Evolutionary conservation across 2,329 filamentous ascomycete genomes (phyloP).

Genomic region (Tympanopsis confertula): DNA sequence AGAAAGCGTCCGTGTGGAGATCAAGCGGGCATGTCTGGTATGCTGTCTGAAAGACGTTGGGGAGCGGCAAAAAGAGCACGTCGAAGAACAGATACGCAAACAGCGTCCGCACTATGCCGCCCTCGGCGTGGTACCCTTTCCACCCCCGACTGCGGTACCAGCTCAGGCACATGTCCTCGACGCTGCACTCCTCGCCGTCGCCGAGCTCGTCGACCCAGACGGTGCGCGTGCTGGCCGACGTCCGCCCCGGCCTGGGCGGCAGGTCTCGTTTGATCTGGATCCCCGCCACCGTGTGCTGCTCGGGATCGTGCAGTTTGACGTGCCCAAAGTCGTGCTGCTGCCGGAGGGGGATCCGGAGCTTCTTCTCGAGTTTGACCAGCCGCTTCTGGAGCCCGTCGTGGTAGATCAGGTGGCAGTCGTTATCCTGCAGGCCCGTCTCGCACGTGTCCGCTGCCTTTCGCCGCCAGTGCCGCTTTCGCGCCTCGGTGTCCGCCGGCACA

Average conservation of each 20-base stretch:
- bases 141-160: conserved; percentile 74
- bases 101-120: conserved; percentile 80
- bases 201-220: conserved; percentile 75
- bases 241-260: conserved; percentile 21
- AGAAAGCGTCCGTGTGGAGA: conserved; percentile 87
- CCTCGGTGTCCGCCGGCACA: conserved; percentile 34
- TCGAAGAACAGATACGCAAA: conserved; percentile 89
- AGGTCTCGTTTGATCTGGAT: conserved; percentile 59
- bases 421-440: conserved; percentile 75
- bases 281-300: conserved; percentile 65
- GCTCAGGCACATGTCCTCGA: conserved; percentile 88
- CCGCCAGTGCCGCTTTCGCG: conserved; percentile 75
- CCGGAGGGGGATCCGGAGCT: conserved; percentile 69
- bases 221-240: conserved; percentile 54
- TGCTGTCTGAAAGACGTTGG: conserved; percentile 92
- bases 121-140: conserved; percentile 91
- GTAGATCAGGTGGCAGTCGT: conserved; percentile 79
- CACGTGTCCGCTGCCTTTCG: conserved; percentile 67
- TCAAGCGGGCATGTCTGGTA: conserved; percentile 93
- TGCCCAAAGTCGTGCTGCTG: conserved; percentile 89
- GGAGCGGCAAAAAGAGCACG: conserved; percentile 81
- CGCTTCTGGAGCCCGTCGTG: conserved; percentile 93
- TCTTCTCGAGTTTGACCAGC: conserved; percentile 79
- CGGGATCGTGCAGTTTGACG: conserved; percentile 63
- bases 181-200: conserved; percentile 63